Evolutionary conservation across 129 eudicot species (phyloP).

Genomic region (Arctium lappa): DNA sequence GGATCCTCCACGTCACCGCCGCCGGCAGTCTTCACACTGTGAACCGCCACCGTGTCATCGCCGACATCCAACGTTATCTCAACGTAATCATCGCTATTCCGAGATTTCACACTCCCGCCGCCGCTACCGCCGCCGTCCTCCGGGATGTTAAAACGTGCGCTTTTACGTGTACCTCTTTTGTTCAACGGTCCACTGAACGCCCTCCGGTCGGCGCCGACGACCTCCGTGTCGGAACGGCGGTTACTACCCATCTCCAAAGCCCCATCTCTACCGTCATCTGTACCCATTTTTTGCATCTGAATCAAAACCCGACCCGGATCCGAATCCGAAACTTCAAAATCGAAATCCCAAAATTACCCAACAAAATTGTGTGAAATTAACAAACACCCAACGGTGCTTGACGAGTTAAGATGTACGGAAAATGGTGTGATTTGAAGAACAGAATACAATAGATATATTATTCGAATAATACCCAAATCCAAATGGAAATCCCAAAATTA

Average conservation of each 20-base stretch:
- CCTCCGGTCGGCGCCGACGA: conserved; percentile 26
- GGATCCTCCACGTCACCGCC: conserved; percentile 67
- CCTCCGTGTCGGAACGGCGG: conserved; percentile 43
- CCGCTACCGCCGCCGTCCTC: conserved; percentile 13
- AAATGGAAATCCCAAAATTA: neutral
- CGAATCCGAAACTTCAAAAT: neutral
- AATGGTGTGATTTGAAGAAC: no score
- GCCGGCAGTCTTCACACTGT: conserved; percentile 69
- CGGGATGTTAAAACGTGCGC: conserved; percentile 60
- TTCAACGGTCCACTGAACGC: conserved; percentile 50
- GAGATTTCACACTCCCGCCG: conserved; percentile 18
- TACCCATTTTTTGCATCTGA: conserved; percentile 27
- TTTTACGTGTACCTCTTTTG: conserved; percentile 43
- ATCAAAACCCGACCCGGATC: neutral
- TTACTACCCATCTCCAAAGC: neutral
- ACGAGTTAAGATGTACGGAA: no score
- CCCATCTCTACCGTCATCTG: conserved; percentile 7
- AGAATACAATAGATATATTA: no score
- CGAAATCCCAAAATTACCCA: neutral
- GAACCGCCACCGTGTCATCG: conserved; percentile 77
- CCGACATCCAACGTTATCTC: conserved; percentile 75
- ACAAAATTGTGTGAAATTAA: neutral
- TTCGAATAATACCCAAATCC: no score
- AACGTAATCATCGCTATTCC: conserved; percentile 44
- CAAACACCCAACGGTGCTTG: neutral